These are phyloP conservation scores for Venturiaceae sp. DNA, from an alignment of 2,329 filamentous ascomycete genomes.

Conservation along the genomic window DNA sequence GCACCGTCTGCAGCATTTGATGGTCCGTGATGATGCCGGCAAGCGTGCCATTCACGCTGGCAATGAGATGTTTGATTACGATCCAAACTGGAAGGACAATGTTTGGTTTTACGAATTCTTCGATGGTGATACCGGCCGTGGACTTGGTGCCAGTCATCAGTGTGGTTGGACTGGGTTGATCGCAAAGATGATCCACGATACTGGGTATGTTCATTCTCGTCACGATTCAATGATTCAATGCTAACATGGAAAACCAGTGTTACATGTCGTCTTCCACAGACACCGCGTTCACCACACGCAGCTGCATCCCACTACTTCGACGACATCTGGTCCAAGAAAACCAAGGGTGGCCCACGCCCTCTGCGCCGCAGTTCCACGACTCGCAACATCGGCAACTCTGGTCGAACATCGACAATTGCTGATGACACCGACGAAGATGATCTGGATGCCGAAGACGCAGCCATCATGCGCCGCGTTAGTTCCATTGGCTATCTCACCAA, in stretches of 20 bases:
- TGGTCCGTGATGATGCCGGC: slow-evolving; percentile 74
- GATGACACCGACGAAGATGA: slow-evolving; percentile 17
- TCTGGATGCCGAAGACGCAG: slow-evolving; percentile 14
- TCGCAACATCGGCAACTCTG: slow-evolving; percentile 74
- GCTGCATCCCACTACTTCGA: slow-evolving; percentile 94
- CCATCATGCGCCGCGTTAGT: slow-evolving; percentile 25
- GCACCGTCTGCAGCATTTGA: slow-evolving; percentile 86
- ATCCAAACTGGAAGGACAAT: slow-evolving; percentile 86
- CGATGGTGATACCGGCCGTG: slow-evolving; percentile 81
- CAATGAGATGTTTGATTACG: slow-evolving; percentile 78
- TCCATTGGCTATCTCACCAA: slow-evolving; percentile 43
- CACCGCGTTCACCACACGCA: slow-evolving; percentile 74
- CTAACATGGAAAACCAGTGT: slow-evolving; percentile 48
- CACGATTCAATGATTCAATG: slow-evolving; percentile 3
- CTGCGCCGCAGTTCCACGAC: slow-evolving; percentile 72
- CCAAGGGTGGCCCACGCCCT: slow-evolving; percentile 34
- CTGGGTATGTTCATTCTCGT: slow-evolving; percentile 55
- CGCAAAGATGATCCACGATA: slow-evolving; percentile 95
- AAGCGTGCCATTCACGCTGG: slow-evolving; percentile 81
- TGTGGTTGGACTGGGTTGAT: slow-evolving; percentile 95
- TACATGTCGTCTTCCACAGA: slow-evolving; percentile 85
- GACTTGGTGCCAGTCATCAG: slow-evolving; percentile 86
- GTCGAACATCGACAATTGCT: slow-evolving; percentile 45
- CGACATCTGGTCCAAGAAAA: slow-evolving; percentile 62
- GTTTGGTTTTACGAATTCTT: slow-evolving; percentile 98